Base-by-base conservation (phyloP, 1,284 basidiomycete species). In the Gymnopus androsaceus region DNA sequence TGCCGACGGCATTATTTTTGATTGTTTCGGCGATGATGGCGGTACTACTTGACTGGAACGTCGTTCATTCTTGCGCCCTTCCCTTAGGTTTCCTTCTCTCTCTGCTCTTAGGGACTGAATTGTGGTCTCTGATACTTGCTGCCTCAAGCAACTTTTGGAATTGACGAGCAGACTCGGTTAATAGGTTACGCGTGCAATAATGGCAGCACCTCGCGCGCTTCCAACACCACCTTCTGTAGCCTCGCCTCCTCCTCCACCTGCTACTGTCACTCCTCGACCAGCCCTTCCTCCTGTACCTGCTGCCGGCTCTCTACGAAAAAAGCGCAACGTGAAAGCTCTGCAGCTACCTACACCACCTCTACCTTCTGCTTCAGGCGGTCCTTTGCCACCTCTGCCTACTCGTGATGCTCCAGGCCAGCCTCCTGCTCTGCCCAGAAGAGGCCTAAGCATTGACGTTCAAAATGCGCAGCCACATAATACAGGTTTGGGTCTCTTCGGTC, bases 381-480 rank as follows among this genome's bases (percentile, higher is more conserved):
- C 48, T 28, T 23, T 27, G 38, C 14, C 21, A 9, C 64, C 48
- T 33, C 30, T 55, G n/a, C 28, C 58, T 8, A 57, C 51, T 54
- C 50, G 58, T 30, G 46, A 49, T 21, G 58, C 58, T 12, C 58
- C 58, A 17, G 51, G 55, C 53, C 46, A 48, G 12, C 41, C 41
- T n/a, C n/a, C n/a, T n/a, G n/a, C n/a, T n/a, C n/a, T n/a, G 11
- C 36, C 36, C 68, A 77, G 75, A 63, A 73, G 81, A 17, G 81
- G 80, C 3, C 81, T 80, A 14, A 70, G 3, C 70, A 60, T 6
- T 61, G 64, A 1, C 83, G 78, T 12, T 69, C 66, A 0, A 50
- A 61, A 51, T 84, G 78, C 6, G 79, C 82, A 23, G 83, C 81
- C 31, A 87, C 84, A 54, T 72, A 77, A 63, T 19, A 38, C 48